Percentiles rank a stretch among this genome's conserved stretches.
Conservation (phyloP, 768 basidiomycete species). For the Phaffia tasmanica region DNA sequence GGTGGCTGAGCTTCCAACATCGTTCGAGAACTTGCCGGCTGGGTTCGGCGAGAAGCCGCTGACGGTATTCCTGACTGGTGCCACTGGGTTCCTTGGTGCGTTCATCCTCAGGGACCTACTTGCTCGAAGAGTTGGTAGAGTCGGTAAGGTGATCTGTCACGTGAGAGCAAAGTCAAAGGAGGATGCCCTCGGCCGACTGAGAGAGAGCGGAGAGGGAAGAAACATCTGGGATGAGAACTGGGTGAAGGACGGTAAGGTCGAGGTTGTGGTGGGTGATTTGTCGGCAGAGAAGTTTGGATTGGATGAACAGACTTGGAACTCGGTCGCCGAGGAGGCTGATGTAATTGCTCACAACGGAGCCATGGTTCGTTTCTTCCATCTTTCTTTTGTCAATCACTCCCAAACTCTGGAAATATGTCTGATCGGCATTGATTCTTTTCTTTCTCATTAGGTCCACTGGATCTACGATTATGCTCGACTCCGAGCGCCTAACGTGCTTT, state of each 20-base stretch:
- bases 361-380: conserved; percentile 50
- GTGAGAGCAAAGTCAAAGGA: conserved; percentile 59
- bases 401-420: too few relatives aligned
- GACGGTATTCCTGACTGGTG: conserved; percentile 89
- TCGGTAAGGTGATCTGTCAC: conserved; percentile 83
- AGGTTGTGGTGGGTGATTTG: conserved; percentile 76
- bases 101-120: conserved; percentile 79
- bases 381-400: too few relatives aligned
- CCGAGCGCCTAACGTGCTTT: conserved; percentile 81
- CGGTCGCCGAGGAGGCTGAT: conserved; percentile 61
- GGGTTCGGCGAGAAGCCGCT: conserved; percentile 49
- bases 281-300: conserved; percentile 65
- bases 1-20: conserved; percentile 47
- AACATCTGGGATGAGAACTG: conserved; percentile 83
- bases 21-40: conserved; percentile 54
- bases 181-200: conserved; percentile 58
- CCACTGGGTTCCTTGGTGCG: conserved; percentile 91
- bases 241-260: conserved; percentile 55
- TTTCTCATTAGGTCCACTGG: conserved; percentile 71
- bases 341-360: conserved; percentile 90
- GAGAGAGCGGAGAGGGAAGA: conserved; percentile 60
- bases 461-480: conserved; percentile 94
- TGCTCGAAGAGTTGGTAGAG: conserved; percentile 44
- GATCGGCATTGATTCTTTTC: not conserved
- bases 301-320: conserved; percentile 51